Conservation (phyloP, 805 yeast genomes). For the Starmerella roubikii region DNA sequence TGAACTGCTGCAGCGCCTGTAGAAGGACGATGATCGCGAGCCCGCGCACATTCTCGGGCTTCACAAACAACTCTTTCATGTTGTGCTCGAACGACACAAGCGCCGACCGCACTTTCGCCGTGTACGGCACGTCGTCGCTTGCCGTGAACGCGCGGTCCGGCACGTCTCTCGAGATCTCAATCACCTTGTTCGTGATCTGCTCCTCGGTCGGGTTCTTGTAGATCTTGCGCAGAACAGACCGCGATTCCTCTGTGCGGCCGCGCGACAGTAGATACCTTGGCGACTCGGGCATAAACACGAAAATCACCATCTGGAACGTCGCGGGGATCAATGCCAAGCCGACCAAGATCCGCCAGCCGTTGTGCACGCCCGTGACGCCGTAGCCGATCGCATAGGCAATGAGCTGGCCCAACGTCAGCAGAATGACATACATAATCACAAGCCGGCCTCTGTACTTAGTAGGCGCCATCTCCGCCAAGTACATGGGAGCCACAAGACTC, state of each 20-base stretch:
- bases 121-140: slow-evolving; percentile 16
- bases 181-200: slow-evolving; percentile 51
- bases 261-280: slow-evolving; percentile 78
- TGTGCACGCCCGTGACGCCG: slow-evolving; percentile 53
- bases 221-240: slow-evolving; percentile 46
- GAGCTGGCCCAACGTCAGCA: slow-evolving; percentile 90
- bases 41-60: slow-evolving; percentile 65
- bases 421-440: slow-evolving; percentile 74
- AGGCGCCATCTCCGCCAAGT: slow-evolving; percentile 87
- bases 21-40: slow-evolving; percentile 80
- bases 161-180: slow-evolving; percentile 32
- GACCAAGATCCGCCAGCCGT: slow-evolving; percentile 90
- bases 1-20: slow-evolving; percentile 92
- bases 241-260: slow-evolving; percentile 52
- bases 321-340: slow-evolving; percentile 87
- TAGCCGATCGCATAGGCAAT: slow-evolving; percentile 63
- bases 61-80: slow-evolving; percentile 24
- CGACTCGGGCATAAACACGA: slow-evolving; percentile 84
- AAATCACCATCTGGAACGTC: slow-evolving; percentile 56
- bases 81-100: slow-evolving; percentile 21
- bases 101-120: slow-evolving; percentile 17
- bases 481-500: slow-evolving; percentile 84
- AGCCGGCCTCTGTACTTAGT: slow-evolving; percentile 81
- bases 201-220: slow-evolving; percentile 51
- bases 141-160: slow-evolving; percentile 19